phyloP scores from a whole-genome alignment of 805 yeast genomes.

The Schizosaccharomyces octosporus region DNA sequence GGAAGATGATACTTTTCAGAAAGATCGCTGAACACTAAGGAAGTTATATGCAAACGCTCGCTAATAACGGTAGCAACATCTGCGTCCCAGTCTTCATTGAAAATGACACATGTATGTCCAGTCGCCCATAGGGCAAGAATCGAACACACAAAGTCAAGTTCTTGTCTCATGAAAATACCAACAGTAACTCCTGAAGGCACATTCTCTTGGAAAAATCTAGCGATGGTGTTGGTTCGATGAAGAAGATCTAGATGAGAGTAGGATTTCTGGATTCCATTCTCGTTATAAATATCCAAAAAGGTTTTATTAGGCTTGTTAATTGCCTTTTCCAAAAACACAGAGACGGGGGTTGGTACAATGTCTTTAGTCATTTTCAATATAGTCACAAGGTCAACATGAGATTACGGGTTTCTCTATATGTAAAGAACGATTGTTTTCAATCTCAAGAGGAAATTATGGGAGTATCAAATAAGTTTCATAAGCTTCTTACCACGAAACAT shows the following conservation, averaged over 20 bases:
- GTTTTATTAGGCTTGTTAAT: background rate
- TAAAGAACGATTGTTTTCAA: no score
- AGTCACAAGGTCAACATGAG: no score
- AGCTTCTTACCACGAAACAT: no score
- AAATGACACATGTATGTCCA: background rate
- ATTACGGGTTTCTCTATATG: no score
- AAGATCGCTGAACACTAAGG: background rate
- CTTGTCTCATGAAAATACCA: background rate
- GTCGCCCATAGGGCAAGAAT: background rate
- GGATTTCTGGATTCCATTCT: background rate
- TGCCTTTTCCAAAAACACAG: no score
- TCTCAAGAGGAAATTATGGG: no score
- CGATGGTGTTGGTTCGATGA: background rate
- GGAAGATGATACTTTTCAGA: background rate
- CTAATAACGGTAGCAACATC: background rate
- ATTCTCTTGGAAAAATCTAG: background rate
- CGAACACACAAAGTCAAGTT: background rate
- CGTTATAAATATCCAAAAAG: background rate
- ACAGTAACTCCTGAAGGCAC: background rate
- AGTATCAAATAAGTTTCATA: no score
- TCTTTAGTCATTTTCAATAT: no score
- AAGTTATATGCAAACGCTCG: background rate
- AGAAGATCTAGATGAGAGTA: background rate
- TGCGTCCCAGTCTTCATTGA: background rate
- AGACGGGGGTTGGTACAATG: no score